Evolutionary conservation across 2,329 filamentous ascomycete genomes (phyloP).

Genomic region (Chaetomiaceae sp.): DNA sequence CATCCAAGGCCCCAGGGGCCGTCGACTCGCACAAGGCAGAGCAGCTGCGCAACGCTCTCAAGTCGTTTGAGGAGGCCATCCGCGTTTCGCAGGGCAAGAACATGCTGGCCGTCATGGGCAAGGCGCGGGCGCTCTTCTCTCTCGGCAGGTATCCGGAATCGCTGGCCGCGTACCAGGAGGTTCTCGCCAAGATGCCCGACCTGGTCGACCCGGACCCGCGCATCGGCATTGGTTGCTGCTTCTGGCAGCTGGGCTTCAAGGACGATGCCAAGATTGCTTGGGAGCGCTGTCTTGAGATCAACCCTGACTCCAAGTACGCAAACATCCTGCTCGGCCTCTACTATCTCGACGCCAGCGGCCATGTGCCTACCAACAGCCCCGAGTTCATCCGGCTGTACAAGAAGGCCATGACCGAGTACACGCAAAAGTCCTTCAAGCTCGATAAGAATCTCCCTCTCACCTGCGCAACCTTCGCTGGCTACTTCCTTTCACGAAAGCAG

Average conservation of each 20-base stretch:
- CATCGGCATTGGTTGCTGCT: conserved; percentile 92
- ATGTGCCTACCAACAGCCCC: conserved; percentile 76
- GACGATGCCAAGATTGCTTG: conserved; percentile 87
- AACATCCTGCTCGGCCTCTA: conserved; percentile 87
- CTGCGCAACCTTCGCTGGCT: conserved; percentile 83
- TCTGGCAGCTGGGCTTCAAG: conserved; percentile 95
- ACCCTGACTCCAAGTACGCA: conserved; percentile 78
- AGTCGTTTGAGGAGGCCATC: conserved; percentile 91
- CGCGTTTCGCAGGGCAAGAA: conserved; percentile 81
- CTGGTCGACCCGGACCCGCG: conserved; percentile 90
- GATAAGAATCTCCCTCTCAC: conserved; percentile 89
- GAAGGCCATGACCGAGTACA: conserved; percentile 90
- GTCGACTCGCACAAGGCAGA: conserved; percentile 72
- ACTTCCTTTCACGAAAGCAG: conserved; percentile 80
- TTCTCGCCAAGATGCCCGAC: conserved; percentile 78
- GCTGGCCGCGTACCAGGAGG: conserved; percentile 79
- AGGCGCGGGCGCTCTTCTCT: conserved; percentile 80
- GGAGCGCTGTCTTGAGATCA: conserved; percentile 80
- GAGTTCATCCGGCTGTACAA: conserved; percentile 84
- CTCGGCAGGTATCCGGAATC: conserved; percentile 83
- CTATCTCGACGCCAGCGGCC: conserved; percentile 81
- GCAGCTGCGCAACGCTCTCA: conserved; percentile 76
- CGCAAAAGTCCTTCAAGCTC: conserved; percentile 87
- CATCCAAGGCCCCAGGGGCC: conserved; percentile 57
- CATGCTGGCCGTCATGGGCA: conserved; percentile 87